Base-by-base conservation (phyloP, 345 rosid species). In the Gossypium bickii region DNA sequence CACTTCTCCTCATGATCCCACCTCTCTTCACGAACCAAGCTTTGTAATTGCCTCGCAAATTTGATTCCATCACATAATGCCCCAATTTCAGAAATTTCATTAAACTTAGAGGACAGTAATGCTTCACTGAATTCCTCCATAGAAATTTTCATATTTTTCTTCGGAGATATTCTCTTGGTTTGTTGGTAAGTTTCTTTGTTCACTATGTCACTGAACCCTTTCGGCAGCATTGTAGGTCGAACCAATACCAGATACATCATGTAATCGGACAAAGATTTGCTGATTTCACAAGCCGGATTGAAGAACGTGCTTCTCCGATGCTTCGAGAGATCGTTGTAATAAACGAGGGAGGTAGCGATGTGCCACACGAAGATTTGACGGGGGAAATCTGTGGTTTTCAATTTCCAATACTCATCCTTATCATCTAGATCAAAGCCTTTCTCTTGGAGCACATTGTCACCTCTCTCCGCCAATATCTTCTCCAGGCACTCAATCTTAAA, bases 341-440 rank as follows among this genome's bases (percentile, higher is more conserved):
- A 67, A 61, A 76, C 77, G 52, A 83, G 71, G 2, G 61, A 27
- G 0, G 82, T 80, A 7, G 82, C 80, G 25, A 80, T 75, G 78
- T 83, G 86, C 82, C 83, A 78, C 17, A 83, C 60, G 29, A 80
- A 72, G 61, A 83, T 56, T 12, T 22, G 68, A 41, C 68, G 68
- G 2, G 49, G 41, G 3, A 64, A 64, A 64, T 64, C 68, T 9
- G 68, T 64, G 0, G 68, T 38, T 17, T 64, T 48, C 68, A 64
- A 17, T 9, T 38, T 17, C 68, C 48, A 64, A 8, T 12, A 15
- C 41, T 38, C 41, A 34, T 34, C 41, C 41, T 34, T 34, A 7
- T 34, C 41, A 4, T 34, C 41, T 34, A 1, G 41, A 34, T 34
- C 41, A 34, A 34, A 34, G 41, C 49, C 68, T 38, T 64, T 38